phyloP scores from a whole-genome alignment of 345 rosid species.

The Lumnitzera racemosa region DNA sequence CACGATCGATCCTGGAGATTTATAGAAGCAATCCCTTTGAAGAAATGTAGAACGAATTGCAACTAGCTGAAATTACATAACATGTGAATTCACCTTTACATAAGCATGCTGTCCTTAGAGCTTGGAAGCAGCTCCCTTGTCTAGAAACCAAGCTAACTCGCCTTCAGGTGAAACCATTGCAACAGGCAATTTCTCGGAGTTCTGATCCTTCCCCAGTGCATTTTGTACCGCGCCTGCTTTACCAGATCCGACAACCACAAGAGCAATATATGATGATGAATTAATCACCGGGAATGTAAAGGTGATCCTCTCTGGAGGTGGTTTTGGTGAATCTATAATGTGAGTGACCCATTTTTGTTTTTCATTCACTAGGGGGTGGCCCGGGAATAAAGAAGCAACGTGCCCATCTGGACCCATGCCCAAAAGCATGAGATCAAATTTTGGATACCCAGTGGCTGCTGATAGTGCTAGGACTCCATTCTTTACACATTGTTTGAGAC shows the following conservation, averaged over 20 bases:
- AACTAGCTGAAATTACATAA: too few relatives aligned
- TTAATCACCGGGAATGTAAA: slow-evolving; percentile 84
- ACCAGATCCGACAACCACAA: slow-evolving; percentile 65
- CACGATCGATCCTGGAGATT: too few relatives aligned
- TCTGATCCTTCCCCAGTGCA: slow-evolving; percentile 36
- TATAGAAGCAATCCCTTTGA: too few relatives aligned
- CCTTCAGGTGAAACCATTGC: slow-evolving; percentile 62
- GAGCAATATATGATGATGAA: slow-evolving; percentile 60
- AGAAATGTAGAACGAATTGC: too few relatives aligned
- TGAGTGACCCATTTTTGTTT: slow-evolving; percentile 64
- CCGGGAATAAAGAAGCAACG: slow-evolving; percentile 76
- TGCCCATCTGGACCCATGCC: slow-evolving; percentile 97
- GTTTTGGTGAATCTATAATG: slow-evolving; percentile 79
- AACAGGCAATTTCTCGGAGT: slow-evolving; percentile 41
- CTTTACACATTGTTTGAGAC: slow-evolving; percentile 54
- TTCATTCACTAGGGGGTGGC: slow-evolving; percentile 63
- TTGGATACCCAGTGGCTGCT: slow-evolving; percentile 51
- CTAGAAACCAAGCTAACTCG: slow-evolving; percentile 77
- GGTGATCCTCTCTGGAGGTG: slow-evolving; percentile 78
- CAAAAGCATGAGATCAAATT: slow-evolving; percentile 77
- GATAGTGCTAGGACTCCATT: slow-evolving; percentile 32
- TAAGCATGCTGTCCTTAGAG: slow-evolving; percentile 16
- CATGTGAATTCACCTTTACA: too few relatives aligned
- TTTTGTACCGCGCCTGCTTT: slow-evolving; percentile 50
- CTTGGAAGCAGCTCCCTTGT: slow-evolving; percentile 71